Evolutionary conservation across 768 basidiomycete genomes (phyloP).

Genomic region (Pulveroboletus ravenelii): DNA sequence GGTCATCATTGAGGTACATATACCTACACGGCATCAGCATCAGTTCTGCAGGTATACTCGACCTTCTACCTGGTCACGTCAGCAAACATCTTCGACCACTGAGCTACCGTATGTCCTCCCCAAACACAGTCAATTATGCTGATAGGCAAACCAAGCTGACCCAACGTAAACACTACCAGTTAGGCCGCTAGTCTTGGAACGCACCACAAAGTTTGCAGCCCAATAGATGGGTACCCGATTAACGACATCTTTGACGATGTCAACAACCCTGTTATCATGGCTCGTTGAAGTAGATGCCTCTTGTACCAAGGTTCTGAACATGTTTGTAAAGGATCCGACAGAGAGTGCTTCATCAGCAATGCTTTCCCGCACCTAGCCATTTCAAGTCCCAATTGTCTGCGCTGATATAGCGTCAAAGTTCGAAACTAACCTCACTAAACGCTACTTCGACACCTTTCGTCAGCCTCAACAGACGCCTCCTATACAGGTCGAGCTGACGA

Average conservation of each 20-base stretch:
- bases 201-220: conserved; percentile 54
- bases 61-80: conserved; percentile 35
- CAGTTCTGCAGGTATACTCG: not conserved
- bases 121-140: conserved; percentile 32
- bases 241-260: conserved; percentile 65
- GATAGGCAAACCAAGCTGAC: conserved; percentile 30
- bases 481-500: conserved; percentile 8
- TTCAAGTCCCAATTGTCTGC: not conserved
- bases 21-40: conserved; percentile 27
- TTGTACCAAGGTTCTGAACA: conserved; percentile 7
- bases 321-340: conserved; percentile 6
- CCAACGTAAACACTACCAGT: not conserved
- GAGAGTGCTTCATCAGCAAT: conserved; percentile 14
- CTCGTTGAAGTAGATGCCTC: conserved; percentile 8
- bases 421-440: conserved; percentile 11
- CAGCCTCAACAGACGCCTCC: conserved; percentile 15
- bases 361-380: conserved; percentile 6
- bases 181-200: conserved; percentile 14
- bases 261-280: conserved; percentile 33
- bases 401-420: not conserved
- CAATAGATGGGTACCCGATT: conserved; percentile 59
- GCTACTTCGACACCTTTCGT: conserved; percentile 2
- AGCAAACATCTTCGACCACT: conserved; percentile 47
- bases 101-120: conserved; percentile 38
- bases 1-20: conserved; percentile 33